phyloP scores from a whole-genome alignment of 352 stramenopile genomes.

The Globisporangium viniferum region DNA sequence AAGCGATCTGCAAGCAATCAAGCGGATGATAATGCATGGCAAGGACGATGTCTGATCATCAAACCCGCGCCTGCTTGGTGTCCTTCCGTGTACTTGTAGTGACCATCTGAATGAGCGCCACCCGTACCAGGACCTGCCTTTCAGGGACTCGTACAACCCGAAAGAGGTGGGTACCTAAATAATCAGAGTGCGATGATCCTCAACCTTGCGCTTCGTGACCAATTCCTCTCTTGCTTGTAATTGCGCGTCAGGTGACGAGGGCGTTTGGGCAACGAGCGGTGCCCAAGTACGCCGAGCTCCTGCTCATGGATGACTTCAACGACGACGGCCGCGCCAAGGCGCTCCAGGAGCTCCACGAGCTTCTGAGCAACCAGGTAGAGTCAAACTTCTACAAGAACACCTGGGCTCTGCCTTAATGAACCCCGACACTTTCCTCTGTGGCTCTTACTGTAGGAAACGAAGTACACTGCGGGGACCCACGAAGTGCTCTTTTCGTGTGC shows the following conservation, averaged over 20 bases:
- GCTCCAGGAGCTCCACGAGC: conserved; percentile 44
- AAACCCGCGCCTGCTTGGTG: background rate
- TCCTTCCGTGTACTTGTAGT: conserved; percentile 18
- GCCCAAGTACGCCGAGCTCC: conserved; percentile 57
- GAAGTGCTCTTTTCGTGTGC: conserved; percentile 56
- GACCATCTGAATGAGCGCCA: conserved; percentile 63
- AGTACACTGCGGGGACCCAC: conserved; percentile 42
- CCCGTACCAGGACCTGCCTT: conserved; percentile 50
- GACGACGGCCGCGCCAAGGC: conserved; percentile 50
- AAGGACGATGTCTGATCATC: background rate
- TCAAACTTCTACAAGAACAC: background rate
- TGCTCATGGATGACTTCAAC: conserved; percentile 49
- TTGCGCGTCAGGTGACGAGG: conserved; percentile 37
- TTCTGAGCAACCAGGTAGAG: conserved; percentile 45
- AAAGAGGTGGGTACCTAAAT: conserved; percentile 29
- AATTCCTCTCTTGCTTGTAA: background rate
- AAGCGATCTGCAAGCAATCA: too few species aligned
- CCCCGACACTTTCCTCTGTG: background rate
- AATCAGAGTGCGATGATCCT: background rate
- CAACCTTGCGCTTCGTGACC: background rate
- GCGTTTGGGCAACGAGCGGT: conserved; percentile 52
- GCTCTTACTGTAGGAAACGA: conserved; percentile 28
- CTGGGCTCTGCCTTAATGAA: background rate
- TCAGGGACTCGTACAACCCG: conserved; percentile 54
- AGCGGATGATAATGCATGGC: background rate